These are phyloP conservation scores for Yarrowia porcina DNA, from an alignment of 805 yeast genomes.

Conservation along the genomic window DNA sequence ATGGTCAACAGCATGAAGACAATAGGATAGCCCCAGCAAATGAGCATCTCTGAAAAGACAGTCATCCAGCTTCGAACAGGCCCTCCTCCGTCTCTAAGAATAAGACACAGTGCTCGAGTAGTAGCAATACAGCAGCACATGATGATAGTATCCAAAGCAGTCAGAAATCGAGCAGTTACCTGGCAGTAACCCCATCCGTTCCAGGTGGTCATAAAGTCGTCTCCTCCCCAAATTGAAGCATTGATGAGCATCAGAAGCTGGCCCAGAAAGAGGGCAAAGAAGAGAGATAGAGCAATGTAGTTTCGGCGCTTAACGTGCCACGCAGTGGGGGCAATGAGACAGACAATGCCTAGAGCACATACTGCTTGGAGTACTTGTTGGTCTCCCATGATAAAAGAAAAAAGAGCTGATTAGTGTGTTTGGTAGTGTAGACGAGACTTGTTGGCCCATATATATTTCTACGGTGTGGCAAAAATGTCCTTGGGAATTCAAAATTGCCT, in stretches of 20 bases:
- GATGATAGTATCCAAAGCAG: neutral
- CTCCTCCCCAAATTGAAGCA: conserved; percentile 10
- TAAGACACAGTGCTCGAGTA: neutral
- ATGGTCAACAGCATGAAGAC: neutral
- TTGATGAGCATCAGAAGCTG: conserved; percentile 15
- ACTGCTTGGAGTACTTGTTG: conserved; percentile 6
- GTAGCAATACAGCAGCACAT: conserved; percentile 11
- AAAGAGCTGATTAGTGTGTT: too few relatives aligned
- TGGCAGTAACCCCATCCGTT: conserved; percentile 9
- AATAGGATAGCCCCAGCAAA: neutral
- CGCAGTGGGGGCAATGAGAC: neutral
- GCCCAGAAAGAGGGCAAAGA: neutral
- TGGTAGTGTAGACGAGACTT: too few relatives aligned
- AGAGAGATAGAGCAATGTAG: neutral
- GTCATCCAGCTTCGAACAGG: conserved; percentile 11
- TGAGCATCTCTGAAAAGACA: neutral
- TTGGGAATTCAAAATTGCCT: neutral
- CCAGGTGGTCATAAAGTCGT: neutral
- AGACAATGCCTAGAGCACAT: neutral
- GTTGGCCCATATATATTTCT: neutral
- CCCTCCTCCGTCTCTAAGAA: conserved; percentile 10
- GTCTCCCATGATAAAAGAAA: neutral
- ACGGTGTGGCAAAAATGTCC: neutral
- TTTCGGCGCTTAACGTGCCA: conserved; percentile 5
- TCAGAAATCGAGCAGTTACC: neutral